phyloP scores from a whole-genome alignment of 441 rosid genomes.

The Rhodomyrtus psidioides region DNA sequence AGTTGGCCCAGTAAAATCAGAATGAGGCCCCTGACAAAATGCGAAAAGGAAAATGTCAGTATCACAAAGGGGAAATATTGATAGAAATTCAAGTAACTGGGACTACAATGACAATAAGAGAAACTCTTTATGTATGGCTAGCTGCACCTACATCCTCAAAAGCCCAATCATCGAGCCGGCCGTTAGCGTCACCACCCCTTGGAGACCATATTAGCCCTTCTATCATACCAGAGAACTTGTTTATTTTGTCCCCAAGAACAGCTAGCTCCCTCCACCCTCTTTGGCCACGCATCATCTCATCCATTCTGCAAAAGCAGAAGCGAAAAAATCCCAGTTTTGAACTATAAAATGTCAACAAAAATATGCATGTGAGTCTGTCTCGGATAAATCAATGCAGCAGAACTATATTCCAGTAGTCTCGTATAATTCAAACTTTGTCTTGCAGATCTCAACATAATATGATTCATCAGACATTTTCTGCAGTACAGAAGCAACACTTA shows the following conservation, averaged over 20 bases:
- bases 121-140: not conserved
- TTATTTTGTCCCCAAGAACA: constrained; percentile 69
- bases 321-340: constrained; percentile 1
- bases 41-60: not conserved
- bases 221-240: constrained; percentile 83
- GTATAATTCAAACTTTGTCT: not conserved
- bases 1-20: constrained; percentile 69
- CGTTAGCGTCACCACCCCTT: constrained; percentile 40
- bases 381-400: not conserved
- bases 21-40: constrained; percentile 66
- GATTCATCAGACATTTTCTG: not conserved
- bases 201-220: constrained; percentile 98
- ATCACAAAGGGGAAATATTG: not conserved
- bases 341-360: not conserved
- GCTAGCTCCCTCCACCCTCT: constrained; percentile 96
- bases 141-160: constrained; percentile 61
- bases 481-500: not conserved
- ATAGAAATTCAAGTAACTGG: not conserved
- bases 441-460: not conserved
- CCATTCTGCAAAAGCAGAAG: constrained; percentile 55
- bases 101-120: not conserved
- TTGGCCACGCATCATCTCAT: constrained; percentile 99
- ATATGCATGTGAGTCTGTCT: not conserved
- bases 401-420: not conserved
- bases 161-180: constrained; percentile 47